A percentile compares a stretch with the other conserved stretches of the same genome.
Conservation (phyloP, 1,139 yeast genomes). For the Candida labiduridarum region DNA sequence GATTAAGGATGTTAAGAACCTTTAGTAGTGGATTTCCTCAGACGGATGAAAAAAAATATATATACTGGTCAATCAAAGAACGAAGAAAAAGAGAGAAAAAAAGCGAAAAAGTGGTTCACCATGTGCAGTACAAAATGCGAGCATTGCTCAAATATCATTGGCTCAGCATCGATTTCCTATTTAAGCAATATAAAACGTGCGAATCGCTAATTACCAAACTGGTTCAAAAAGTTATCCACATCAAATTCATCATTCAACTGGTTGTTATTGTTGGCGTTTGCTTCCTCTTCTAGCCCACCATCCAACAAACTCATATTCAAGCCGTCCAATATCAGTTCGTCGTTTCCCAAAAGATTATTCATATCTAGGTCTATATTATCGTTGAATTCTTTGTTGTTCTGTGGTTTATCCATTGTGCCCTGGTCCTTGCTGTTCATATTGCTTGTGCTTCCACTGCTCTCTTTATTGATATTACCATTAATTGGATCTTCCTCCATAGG, state of each 20-base stretch:
- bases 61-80: not conserved
- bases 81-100: not conserved
- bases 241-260: conserved; percentile 38
- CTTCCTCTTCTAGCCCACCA: conserved; percentile 31
- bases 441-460: conserved; percentile 4
- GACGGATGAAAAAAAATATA: conserved; percentile 4
- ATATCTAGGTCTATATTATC: conserved; percentile 39
- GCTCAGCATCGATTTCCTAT: conserved; percentile 33
- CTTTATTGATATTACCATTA: conserved; percentile 14
- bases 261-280: conserved; percentile 20
- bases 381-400: not conserved
- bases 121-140: conserved; percentile 7
- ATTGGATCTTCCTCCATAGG: conserved; percentile 15
- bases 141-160: conserved; percentile 24
- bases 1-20: not conserved
- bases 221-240: conserved; percentile 50
- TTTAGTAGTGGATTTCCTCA: conserved; percentile 5
- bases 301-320: conserved; percentile 47
- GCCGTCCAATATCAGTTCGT: conserved; percentile 48
- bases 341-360: conserved; percentile 45
- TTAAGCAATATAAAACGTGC: conserved; percentile 21
- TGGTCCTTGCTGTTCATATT: conserved; percentile 12
- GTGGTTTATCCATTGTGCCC: not conserved
- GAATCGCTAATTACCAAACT: conserved; percentile 35
- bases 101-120: not conserved